Evolutionary conservation across 2,329 filamentous ascomycete species (phyloP).

Genomic region (Arthrobotrys musiformis): DNA sequence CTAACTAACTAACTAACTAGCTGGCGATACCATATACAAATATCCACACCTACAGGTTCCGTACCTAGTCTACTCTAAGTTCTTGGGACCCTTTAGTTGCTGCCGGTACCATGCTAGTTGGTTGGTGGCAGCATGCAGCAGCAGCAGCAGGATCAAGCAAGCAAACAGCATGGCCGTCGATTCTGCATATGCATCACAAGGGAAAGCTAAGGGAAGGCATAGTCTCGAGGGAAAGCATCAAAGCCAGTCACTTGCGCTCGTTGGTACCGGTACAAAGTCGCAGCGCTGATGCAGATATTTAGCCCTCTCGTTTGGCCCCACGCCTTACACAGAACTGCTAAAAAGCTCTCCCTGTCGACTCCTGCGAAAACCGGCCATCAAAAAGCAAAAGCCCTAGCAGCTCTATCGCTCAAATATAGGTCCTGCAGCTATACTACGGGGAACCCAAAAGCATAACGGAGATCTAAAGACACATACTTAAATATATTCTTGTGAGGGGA

Average conservation of each 20-base stretch:
- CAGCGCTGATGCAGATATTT: constrained; percentile 34
- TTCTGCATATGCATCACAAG: constrained; percentile 41
- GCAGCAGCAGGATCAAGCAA: no score
- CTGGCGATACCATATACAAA: background rate
- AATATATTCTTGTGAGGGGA: constrained; percentile 24
- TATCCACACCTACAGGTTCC: background rate
- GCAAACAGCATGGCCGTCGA: constrained; percentile 18
- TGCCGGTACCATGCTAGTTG: background rate
- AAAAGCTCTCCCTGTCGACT: constrained; percentile 34
- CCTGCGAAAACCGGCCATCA: constrained; percentile 26
- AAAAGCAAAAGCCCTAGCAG: constrained; percentile 37
- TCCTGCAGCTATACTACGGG: constrained; percentile 49
- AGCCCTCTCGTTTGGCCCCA: constrained; percentile 37
- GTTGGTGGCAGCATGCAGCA: background rate
- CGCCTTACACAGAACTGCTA: constrained; percentile 10
- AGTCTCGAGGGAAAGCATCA: background rate
- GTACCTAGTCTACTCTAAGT: background rate
- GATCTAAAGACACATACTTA: constrained; percentile 31
- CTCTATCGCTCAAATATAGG: constrained; percentile 47
- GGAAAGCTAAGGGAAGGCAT: constrained; percentile 5
- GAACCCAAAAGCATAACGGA: constrained; percentile 20
- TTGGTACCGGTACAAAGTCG: constrained; percentile 39
- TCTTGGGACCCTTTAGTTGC: background rate
- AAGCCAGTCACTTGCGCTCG: background rate
- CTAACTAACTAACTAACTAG: no score